Evolutionary conservation across 2,329 filamentous ascomycete genomes (phyloP), one percentile per base, ranked within the genome.

Genomic region (Thielaviopsis punctulata): DNA sequence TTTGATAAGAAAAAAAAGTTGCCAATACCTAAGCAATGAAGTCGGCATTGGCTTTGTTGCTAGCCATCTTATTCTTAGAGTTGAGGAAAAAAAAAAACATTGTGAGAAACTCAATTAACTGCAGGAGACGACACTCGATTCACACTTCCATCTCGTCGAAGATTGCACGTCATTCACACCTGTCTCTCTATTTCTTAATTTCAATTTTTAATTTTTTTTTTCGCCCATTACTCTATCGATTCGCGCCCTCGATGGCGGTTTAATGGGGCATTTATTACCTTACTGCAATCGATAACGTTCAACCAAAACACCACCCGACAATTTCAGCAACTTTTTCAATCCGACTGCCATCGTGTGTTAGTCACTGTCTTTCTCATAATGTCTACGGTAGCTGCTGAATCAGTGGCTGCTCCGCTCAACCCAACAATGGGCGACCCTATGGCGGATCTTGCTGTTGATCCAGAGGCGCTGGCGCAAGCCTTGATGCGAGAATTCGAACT

Each of bases 391-490:
- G 36, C 49, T 48, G 33, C 53, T 45, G 53, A 55, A 18, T 39
- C 53, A 27, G 49, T 36, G 30, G 49, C 45, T 41, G 46, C 49
- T 22, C 53, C 52, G 45, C 45, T 55, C 15, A 47, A 44, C 36
- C 36, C 25, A n/a, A 45, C 30, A 22, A 47, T 49, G 8, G 25
- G 45, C 36, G 45, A 55, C n/a, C 39, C 49, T 8, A 43, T 51
- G 39, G 13, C 39, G 18, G 44, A 45, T 23, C 46, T 55, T n/a
- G 44, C 53, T n/a, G 46, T 55, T 22, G 49, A 55, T 22, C 49
- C 53, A n/a, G 53, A 52, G 33, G 53, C 45, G 41, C 48, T 55
- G 53, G 49, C 53, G 49, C 53, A 55, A 55, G 53, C 53, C 23
- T 45, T 55, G 25, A 18, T 54, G 45, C 52, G 52, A 25, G 53